Evolutionary conservation across 73 alveolate species (phyloP), one percentile per base, ranked within the genome.

Genomic region (Paramecium sonneborni): DNA sequence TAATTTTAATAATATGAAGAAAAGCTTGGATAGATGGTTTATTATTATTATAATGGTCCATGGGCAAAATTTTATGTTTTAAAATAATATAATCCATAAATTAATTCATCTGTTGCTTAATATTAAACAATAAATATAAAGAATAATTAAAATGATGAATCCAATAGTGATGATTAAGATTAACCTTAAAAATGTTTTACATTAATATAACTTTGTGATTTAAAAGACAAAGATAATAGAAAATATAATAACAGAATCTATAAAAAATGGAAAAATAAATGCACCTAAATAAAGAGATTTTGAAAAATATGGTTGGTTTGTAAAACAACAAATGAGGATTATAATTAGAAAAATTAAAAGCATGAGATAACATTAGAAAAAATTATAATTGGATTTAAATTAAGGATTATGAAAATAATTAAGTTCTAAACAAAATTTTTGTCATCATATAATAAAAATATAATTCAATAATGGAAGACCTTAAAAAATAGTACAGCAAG

Each of bases 261-360:
- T 62, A 5, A 30, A 62, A 2, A 62, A 62, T 23, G 39, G 84
- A 14, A 62, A 62, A 62, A 1, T 7, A 62, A 62, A 26, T 12
- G 26, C 18, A 24, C 48, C 39, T 2, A 62, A 5, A 23, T 3
- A 24, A 26, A 30, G 14, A 24, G 44, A 52, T 52, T 52, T 32
- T 12, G 84, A 62, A n/a, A 62, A 62, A 12, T 62, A 62, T 32
- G 84, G 84, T 14, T 62, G 84, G 84, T 62, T 62, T 62, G 48
- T 14, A 30, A 26, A 32, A 32, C 4, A 30, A 12, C 12, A 62
- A 30, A 30, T 62, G 44, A 62, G 24, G 44, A 15, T 14, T 23
- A 26, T 62, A 11, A 26, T 62, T 2, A 7, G 84, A 62, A 62
- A 62, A 62, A 26, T 62, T 62, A 62, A 62, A 62, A 62, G 84